A percentile compares a stretch with the other conserved stretches of the same genome.
These are phyloP conservation scores for Acidomyces sp. DNA, from an alignment of 495 filamentous ascomycete genomes.

Conservation along the genomic window DNA sequence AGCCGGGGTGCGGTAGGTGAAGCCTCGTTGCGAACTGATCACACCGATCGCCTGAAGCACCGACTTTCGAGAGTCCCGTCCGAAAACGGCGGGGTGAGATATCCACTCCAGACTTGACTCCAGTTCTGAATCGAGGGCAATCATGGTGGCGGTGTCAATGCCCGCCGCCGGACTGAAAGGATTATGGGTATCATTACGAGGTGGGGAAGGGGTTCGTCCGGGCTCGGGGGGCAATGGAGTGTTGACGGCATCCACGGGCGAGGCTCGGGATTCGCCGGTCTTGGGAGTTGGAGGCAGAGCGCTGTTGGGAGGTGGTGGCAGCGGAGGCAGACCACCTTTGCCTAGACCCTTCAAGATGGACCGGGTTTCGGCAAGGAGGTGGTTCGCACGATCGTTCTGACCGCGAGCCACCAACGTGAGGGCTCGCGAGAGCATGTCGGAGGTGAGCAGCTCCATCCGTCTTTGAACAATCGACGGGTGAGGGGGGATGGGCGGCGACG, in stretches of 20 bases:
- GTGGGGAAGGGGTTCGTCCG: constrained; percentile 35
- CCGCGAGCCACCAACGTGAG: constrained; percentile 81
- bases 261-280: constrained; percentile 3
- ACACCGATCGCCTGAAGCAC: constrained; percentile 94
- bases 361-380: constrained; percentile 80
- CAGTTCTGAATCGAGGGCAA: constrained; percentile 80
- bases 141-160: constrained; percentile 65
- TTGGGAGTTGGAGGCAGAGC: constrained; percentile 22
- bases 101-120: constrained; percentile 98
- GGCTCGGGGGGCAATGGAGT: constrained; percentile 19
- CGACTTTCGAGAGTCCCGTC: constrained; percentile 87
- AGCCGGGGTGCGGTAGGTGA: constrained; percentile 78
- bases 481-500: constrained; percentile 79
- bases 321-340: constrained; percentile 88
- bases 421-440: constrained; percentile 92
- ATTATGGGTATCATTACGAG: constrained; percentile 25
- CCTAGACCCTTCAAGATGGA: constrained; percentile 92
- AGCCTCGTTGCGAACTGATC: constrained; percentile 84
- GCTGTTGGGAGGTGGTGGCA: constrained; percentile 43
- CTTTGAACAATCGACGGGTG: constrained; percentile 93
- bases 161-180: constrained; percentile 55
- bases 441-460: constrained; percentile 94
- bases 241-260: constrained; percentile 11
- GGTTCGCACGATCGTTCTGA: constrained; percentile 86
- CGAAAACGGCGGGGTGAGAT: constrained; percentile 88